Evolutionary conservation across 352 stramenopile genomes (phyloP), one percentile per base, ranked within the genome.

Genomic region (Globisporangium barbulae): DNA sequence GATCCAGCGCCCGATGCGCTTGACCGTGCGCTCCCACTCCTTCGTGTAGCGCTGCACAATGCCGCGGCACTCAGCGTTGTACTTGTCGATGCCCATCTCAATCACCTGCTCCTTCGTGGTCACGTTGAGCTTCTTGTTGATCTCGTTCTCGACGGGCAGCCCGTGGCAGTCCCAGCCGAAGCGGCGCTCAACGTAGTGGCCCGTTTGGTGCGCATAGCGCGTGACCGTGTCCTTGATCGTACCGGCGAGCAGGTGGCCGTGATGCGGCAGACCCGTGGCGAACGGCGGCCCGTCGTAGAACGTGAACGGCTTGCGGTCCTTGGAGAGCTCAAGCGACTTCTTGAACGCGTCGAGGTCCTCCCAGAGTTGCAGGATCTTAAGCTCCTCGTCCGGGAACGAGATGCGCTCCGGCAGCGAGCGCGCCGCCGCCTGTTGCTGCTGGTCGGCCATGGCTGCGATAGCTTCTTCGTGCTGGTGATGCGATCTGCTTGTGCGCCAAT

Each of bases 161-260:
- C 98, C 98, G 79, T 99, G 98, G 74, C 97, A 99, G 81, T 99
- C 98, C 98, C 98, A 99, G 42, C 98, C 98, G 50, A 99, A 99
- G 61, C 98, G 90, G 42, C 98, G 94, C 53, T 96, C 86, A 0
- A 99, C 97, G 72, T 98, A 92, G 76, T 99, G 96, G 8, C 97
- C 97, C 0, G 93, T 99, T 81, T 99, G 96, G 78, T 98, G 95
- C n/a, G 98, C 98, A 70, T 99, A 99, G 12, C 98, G 93, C n/a
- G 98, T 99, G 37, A 99, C 97, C 22, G 96, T 98, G 78, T 99
- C 98, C 80, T 99, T 99, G 80, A 99, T 99, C 48, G 98, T 99
- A 42, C 98, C 97, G 25, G 97, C 97, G 39, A 99, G 78, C 69
- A 99, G 97, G 81, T 99, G 97, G 45, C 98, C 98, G 80, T 99